These are phyloP conservation scores for Hemisphaericaspora subhashii DNA, from an alignment of 1,139 yeast genomes.

Conservation along the genomic window DNA sequence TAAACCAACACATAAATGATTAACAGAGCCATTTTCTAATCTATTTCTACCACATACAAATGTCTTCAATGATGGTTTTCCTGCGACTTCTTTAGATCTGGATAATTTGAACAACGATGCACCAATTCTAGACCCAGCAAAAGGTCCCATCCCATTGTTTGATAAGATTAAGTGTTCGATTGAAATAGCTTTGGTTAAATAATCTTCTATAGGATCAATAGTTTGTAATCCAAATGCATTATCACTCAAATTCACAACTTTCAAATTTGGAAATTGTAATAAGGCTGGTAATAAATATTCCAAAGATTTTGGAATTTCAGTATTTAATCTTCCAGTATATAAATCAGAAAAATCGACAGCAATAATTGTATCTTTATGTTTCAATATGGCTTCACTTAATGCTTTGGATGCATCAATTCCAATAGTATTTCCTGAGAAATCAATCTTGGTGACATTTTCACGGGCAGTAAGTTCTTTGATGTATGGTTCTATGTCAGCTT, in stretches of 20 bases:
- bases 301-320: constrained; percentile 88
- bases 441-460: constrained; percentile 54
- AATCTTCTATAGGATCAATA: constrained; percentile 82
- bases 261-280: constrained; percentile 64
- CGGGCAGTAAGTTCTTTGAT: constrained; percentile 50
- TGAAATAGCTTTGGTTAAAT: constrained; percentile 72
- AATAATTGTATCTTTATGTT: constrained; percentile 48
- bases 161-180: constrained; percentile 84
- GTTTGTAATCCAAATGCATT: constrained; percentile 97
- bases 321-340: constrained; percentile 90
- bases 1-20: constrained; percentile 73
- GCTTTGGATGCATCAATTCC: constrained; percentile 86
- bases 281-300: constrained; percentile 71
- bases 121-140: constrained; percentile 94
- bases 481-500: constrained; percentile 69
- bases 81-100: constrained; percentile 52
- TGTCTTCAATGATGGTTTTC: constrained; percentile 59
- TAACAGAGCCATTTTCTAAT: constrained; percentile 89
- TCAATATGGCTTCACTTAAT: constrained; percentile 61
- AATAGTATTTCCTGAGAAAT: constrained; percentile 89
- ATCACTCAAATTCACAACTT: constrained; percentile 81
- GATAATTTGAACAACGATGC: constrained; percentile 75
- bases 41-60: constrained; percentile 96
- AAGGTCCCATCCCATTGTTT: constrained; percentile 97
- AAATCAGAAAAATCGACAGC: constrained; percentile 86